These are phyloP conservation scores for Penicillium brevicompactum DNA, from an alignment of 2,329 filamentous ascomycete species.

Conservation along the genomic window DNA sequence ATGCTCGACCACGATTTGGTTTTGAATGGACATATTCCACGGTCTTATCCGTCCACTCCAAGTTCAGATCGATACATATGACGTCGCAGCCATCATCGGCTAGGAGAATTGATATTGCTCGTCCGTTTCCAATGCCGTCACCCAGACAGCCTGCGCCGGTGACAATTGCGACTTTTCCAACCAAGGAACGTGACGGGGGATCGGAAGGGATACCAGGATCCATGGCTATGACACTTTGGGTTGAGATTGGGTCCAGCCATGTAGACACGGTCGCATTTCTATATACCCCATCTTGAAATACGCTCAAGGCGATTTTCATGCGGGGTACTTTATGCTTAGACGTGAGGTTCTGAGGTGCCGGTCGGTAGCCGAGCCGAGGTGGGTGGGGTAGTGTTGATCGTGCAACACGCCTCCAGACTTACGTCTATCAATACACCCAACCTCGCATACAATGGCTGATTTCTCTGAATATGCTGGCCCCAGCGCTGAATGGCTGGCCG, in stretches of 20 bases:
- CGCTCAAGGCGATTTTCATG: conserved; percentile 1
- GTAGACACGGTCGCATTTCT: neutral
- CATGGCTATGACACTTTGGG: conserved; percentile 11
- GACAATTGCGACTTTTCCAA: conserved; percentile 48
- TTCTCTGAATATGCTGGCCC: conserved; percentile 46
- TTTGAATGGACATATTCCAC: conserved; percentile 54
- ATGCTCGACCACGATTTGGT: conserved; percentile 36
- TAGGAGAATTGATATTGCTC: conserved; percentile 60
- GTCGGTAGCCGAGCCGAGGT: conserved; percentile 23
- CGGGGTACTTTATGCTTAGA: conserved; percentile 1
- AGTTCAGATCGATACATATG: conserved; percentile 59
- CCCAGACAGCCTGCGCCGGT: conserved; percentile 61
- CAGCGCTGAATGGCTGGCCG: conserved; percentile 49
- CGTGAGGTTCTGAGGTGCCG: neutral
- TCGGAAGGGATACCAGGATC: conserved; percentile 17
- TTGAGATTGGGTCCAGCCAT: neutral
- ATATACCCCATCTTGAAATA: neutral
- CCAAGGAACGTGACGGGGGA: conserved; percentile 25
- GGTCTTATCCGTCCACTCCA: conserved; percentile 55
- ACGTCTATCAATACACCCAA: neutral
- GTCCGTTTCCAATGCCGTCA: conserved; percentile 64
- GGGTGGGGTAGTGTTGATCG: neutral
- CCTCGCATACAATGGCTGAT: conserved; percentile 30
- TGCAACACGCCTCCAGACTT: neutral
- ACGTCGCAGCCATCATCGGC: conserved; percentile 61